Evolutionary conservation across 164 flowering plant genomes (phyloP).

Genomic region (Chimonanthus salicifolius): DNA sequence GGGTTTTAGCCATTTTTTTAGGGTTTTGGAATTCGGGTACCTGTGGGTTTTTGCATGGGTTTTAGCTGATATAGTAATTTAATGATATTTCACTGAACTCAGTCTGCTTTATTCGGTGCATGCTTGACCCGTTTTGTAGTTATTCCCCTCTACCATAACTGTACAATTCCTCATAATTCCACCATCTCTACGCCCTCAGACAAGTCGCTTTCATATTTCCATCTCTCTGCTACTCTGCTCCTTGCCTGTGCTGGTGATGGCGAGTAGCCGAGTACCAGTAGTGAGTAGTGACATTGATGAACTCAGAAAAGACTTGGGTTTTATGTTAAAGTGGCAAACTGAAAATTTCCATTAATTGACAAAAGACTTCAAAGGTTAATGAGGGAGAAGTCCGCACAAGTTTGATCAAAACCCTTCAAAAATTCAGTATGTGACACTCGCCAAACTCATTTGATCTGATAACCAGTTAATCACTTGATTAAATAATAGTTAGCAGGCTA

Average conservation of each 20-base stretch:
- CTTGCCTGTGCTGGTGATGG: too few species aligned
- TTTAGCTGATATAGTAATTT: slow-evolving; percentile 24
- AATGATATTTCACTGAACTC: slow-evolving; percentile 18
- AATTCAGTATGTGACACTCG: too few species aligned
- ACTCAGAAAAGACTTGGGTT: too few species aligned
- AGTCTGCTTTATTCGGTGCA: slow-evolving; percentile 24
- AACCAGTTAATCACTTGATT: too few species aligned
- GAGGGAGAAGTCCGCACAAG: too few species aligned
- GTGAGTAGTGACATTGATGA: not conserved
- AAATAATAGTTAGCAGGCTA: too few species aligned
- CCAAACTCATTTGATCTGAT: too few species aligned
- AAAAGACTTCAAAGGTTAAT: not conserved
- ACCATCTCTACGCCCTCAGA: slow-evolving; percentile 22
- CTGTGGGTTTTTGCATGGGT: slow-evolving; percentile 9
- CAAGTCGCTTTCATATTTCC: slow-evolving; percentile 32
- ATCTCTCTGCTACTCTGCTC: not conserved
- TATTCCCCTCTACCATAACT: slow-evolving; percentile 29
- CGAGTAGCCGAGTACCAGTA: not conserved
- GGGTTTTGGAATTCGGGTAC: slow-evolving; percentile 8
- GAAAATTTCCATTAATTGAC: not conserved
- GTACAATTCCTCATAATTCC: slow-evolving; percentile 30
- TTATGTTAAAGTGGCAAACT: too few species aligned
- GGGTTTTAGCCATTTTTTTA: not conserved
- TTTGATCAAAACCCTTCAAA: too few species aligned
- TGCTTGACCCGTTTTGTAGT: slow-evolving; percentile 42